Percentiles rank a stretch among this genome's conserved stretches.
Evolutionary conservation across 2,329 filamentous ascomycete species (phyloP).

Genomic region (Diaporthe vexans): DNA sequence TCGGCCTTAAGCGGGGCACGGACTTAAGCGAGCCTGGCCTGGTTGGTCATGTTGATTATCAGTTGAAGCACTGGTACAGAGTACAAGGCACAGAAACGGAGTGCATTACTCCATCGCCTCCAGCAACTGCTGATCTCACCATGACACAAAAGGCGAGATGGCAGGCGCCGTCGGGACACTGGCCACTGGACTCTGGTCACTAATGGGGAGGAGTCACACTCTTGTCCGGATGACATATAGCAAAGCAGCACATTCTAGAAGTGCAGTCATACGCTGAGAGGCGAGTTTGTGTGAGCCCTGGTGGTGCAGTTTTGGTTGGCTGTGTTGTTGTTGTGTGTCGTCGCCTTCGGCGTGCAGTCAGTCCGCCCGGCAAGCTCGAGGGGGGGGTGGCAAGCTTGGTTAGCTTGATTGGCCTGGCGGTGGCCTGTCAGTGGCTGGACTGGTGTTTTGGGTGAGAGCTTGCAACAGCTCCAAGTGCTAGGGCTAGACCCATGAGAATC

Average conservation of each 20-base stretch:
- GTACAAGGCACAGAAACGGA: too few relatives aligned
- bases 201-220: slow-evolving; percentile 7
- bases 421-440: not conserved
- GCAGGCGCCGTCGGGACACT: not conserved
- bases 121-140: slow-evolving; percentile 22
- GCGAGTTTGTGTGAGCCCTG: not conserved
- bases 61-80: not conserved
- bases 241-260: not conserved
- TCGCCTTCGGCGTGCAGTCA: slow-evolving; percentile 20
- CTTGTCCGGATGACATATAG: not conserved
- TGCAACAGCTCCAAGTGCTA: slow-evolving; percentile 25
- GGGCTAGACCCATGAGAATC: slow-evolving; percentile 37
- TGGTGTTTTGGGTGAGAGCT: slow-evolving; percentile 30
- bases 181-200: too few relatives aligned
- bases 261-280: not conserved
- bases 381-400: slow-evolving; percentile 7
- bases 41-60: slow-evolving; percentile 1
- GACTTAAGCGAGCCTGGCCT: slow-evolving; percentile 17
- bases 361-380: not conserved
- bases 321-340: not conserved
- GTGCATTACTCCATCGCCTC: not conserved
- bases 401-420: not conserved
- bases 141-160: slow-evolving; percentile 5
- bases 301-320: too few relatives aligned
- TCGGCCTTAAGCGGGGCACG: slow-evolving; percentile 31